phyloP scores from a whole-genome alignment of 2,329 filamentous ascomycete species.

The Venturia carpophila region DNA sequence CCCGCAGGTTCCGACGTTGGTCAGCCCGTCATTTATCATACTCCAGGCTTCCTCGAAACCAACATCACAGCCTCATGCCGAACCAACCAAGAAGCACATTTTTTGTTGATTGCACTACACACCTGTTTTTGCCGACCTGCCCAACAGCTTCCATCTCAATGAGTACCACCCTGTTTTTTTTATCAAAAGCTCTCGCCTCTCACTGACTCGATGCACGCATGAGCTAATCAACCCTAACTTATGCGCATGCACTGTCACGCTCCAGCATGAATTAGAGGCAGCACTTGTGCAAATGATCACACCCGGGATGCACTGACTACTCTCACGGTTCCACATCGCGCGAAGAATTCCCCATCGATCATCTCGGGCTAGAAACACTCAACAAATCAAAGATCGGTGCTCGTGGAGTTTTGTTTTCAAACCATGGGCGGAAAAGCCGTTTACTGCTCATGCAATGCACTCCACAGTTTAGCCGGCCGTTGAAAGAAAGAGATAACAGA shows the following conservation, averaged over 20 bases:
- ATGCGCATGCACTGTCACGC: neutral
- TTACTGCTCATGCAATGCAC: conserved; percentile 9
- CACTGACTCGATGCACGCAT: neutral
- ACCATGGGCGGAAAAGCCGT: neutral
- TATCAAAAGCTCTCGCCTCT: neutral
- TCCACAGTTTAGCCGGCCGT: neutral
- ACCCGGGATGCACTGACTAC: neutral
- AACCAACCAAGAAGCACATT: neutral
- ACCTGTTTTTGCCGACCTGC: too few species aligned
- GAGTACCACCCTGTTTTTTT: neutral
- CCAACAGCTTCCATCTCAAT: neutral
- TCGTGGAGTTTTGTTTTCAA: neutral
- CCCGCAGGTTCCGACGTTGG: too few species aligned
- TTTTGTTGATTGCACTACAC: neutral
- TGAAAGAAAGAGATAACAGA: neutral
- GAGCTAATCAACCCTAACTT: neutral
- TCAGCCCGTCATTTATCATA: neutral
- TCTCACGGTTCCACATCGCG: neutral
- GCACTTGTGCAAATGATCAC: conserved; percentile 3
- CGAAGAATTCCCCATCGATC: neutral
- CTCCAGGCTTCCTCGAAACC: neutral
- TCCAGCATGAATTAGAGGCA: neutral
- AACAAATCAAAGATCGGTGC: neutral
- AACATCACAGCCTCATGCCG: neutral
- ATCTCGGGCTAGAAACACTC: neutral